These are phyloP conservation scores for Aspergillus cejpii DNA, from an alignment of 2,329 filamentous ascomycete species.

Conservation along the genomic window DNA sequence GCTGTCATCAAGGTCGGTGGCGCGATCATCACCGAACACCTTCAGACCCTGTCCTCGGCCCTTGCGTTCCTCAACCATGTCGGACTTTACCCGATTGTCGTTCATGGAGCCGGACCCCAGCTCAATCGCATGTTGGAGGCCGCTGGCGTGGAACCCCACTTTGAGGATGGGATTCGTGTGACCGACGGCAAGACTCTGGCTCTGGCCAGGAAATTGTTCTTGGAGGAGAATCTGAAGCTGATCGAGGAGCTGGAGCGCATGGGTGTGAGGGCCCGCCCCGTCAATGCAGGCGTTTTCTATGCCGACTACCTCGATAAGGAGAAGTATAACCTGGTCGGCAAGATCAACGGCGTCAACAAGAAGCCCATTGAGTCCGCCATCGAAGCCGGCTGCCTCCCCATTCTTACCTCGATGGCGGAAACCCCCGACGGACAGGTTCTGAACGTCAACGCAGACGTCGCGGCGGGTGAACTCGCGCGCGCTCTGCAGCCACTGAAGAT, in stretches of 20 bases:
- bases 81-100: slow-evolving; percentile 87
- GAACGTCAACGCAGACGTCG: slow-evolving; percentile 97
- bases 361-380: slow-evolving; percentile 86
- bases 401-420: slow-evolving; percentile 95
- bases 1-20: slow-evolving; percentile 98
- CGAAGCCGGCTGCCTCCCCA: slow-evolving; percentile 80
- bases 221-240: slow-evolving; percentile 91
- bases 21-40: slow-evolving; percentile 88
- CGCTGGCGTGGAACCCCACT: slow-evolving; percentile 88
- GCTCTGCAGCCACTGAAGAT: slow-evolving; percentile 91
- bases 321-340: slow-evolving; percentile 91
- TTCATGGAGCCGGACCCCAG: slow-evolving; percentile 92
- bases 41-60: slow-evolving; percentile 83
- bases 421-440: slow-evolving; percentile 83
- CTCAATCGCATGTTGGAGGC: slow-evolving; percentile 85
- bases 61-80: slow-evolving; percentile 91
- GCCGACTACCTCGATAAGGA: slow-evolving; percentile 95
- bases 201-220: slow-evolving; percentile 83
- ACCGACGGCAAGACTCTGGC: slow-evolving; percentile 93
- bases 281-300: slow-evolving; percentile 82
- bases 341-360: slow-evolving; percentile 89
- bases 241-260: slow-evolving; percentile 83
- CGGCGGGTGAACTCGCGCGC: slow-evolving; percentile 84
- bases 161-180: slow-evolving; percentile 91
- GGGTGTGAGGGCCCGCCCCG: slow-evolving; percentile 79